These are phyloP conservation scores for Globisporangium cystogenes DNA, from an alignment of 352 stramenopile genomes.

Conservation along the genomic window DNA sequence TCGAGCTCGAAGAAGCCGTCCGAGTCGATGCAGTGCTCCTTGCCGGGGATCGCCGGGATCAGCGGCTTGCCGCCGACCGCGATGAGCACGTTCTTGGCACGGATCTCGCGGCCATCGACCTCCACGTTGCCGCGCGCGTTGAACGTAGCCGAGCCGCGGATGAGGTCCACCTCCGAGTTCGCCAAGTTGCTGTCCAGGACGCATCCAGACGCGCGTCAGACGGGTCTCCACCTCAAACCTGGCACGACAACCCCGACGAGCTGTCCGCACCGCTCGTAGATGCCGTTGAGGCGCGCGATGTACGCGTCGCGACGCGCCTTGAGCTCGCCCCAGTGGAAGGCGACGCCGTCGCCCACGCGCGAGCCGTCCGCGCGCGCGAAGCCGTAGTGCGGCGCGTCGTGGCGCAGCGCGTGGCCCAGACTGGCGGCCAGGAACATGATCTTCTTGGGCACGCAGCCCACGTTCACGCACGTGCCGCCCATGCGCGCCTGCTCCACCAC, in stretches of 20 bases:
- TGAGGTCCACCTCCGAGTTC: conserved; percentile 86
- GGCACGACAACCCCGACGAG: background rate
- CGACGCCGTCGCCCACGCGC: conserved; percentile 29
- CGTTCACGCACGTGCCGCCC: conserved; percentile 99
- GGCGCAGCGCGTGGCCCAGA: conserved; percentile 48
- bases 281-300: conserved; percentile 94
- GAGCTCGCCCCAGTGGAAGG: conserved; percentile 90
- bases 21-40: conserved; percentile 92
- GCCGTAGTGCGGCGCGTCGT: conserved; percentile 51
- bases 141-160: conserved; percentile 89
- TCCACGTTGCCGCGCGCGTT: conserved; percentile 69
- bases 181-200: conserved; percentile 64
- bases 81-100: conserved; percentile 60
- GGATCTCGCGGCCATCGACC: conserved; percentile 58
- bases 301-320: conserved; percentile 94
- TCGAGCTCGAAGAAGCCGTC: conserved; percentile 98
- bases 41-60: conserved; percentile 64
- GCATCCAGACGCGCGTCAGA: too few species aligned
- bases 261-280: conserved; percentile 83
- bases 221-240: too few species aligned
- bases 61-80: conserved; percentile 53
- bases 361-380: conserved; percentile 40
- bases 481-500: conserved; percentile 90
- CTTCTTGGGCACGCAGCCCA: conserved; percentile 99
- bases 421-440: conserved; percentile 91